phyloP scores from a whole-genome alignment of 2,329 filamentous ascomycete genomes.

The Remersonia thermophila region DNA sequence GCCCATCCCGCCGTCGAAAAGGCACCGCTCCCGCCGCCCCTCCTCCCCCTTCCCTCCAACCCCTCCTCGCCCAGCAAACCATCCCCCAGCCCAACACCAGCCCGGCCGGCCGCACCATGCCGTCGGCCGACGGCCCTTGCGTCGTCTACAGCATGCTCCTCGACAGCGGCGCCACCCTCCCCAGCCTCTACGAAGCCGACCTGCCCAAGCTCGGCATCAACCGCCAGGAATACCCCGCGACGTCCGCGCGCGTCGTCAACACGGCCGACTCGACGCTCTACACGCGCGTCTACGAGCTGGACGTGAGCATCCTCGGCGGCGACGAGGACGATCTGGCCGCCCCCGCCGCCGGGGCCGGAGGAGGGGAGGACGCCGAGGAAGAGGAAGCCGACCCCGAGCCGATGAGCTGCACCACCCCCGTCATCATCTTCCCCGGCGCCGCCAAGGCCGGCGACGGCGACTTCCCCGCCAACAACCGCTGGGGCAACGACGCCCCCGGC shows the following conservation, averaged over 20 bases:
- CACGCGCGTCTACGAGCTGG: slow-evolving; percentile 14
- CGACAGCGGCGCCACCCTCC: slow-evolving; percentile 32
- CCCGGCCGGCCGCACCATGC: neutral
- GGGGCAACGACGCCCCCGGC: slow-evolving; percentile 8
- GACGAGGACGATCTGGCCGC: neutral
- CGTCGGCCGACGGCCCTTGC: slow-evolving; percentile 16
- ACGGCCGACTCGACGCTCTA: slow-evolving; percentile 14
- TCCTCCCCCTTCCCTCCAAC: neutral
- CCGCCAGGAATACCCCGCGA: slow-evolving; percentile 24
- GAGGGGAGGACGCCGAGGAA: neutral
- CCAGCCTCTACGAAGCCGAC: slow-evolving; percentile 26
- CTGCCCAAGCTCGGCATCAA: slow-evolving; percentile 24
- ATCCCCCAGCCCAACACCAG: too few species aligned
- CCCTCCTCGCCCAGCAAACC: neutral
- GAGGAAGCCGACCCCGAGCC: slow-evolving; percentile 9
- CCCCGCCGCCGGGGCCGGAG: neutral
- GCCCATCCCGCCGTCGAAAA: too few species aligned
- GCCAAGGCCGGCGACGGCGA: slow-evolving; percentile 3
- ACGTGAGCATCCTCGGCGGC: slow-evolving; percentile 3
- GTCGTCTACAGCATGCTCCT: slow-evolving; percentile 26
- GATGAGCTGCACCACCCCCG: slow-evolving; percentile 21
- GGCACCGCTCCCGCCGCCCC: neutral
- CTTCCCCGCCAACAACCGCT: neutral
- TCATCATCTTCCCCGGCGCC: slow-evolving; percentile 17
- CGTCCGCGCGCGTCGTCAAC: slow-evolving; percentile 17